Base-by-base conservation (phyloP, 2,329 filamentous ascomycete genomes). In the Scytalidium sp. region DNA sequence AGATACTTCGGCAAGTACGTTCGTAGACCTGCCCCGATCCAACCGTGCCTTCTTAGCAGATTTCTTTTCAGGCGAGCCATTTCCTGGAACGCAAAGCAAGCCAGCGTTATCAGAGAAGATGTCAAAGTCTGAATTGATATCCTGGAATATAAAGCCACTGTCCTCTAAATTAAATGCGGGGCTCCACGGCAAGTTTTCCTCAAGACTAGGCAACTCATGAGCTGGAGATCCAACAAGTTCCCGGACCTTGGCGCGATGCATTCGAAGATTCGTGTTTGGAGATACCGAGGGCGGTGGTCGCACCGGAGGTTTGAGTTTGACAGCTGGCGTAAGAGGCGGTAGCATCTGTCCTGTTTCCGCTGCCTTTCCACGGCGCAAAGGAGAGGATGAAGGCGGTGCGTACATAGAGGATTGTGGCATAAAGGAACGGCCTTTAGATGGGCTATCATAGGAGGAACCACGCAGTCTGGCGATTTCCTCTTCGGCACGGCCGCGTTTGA, bases 401-500 rank as follows among this genome's bases (percentile, higher is more conserved):
- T 61, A 62, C 4, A 25, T 9, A 13, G 4, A 70, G 74, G 53
- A 76, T 72, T 45, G 47, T 4, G 29, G 20, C 4, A 51, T 40
- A 21, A 55, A 50, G 11, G 80, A 77, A 40, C 84, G 78, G 59
- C 73, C 70, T 71, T 90, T 91, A 45, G 84, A 88, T 3, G 94
- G 94, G 63, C 92, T 97, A 62, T 96, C 92, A 61, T 92, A 93
- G 2, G 91, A 96, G 2, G 93, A 97, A 54, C 88, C 89, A 57
- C 94, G 87, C 47, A 97, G 86, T 39, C 93, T 89, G 42, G 88
- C 89, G 74, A 99, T 97, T 69, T 97, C 94, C 61, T 95, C 92
- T 68, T 97, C 94, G 15, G 94, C 94, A 53, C 93, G 87, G 23
- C 93, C 93, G 52, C 90, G 87, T 73, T 93, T 95, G 60, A 91